Percentiles rank a stretch among this genome's conserved stretches.
phyloP scores from a whole-genome alignment of 371 early-diverging fungal genomes.

The Quaeritorhiza haematococci region DNA sequence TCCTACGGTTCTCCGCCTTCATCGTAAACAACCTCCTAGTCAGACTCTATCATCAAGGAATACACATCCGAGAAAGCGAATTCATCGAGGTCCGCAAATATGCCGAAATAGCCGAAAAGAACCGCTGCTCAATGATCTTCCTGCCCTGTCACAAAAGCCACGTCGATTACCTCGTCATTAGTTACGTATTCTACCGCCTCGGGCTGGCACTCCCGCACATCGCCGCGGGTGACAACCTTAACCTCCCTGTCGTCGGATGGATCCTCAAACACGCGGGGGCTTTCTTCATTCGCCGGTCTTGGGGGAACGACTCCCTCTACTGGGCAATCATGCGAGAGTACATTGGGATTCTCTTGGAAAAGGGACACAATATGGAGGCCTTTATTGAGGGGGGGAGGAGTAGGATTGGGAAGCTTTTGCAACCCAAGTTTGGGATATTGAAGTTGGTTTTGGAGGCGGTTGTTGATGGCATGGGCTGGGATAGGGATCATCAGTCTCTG shows the following conservation, averaged over 20 bases:
- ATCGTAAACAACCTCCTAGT: constrained; percentile 69
- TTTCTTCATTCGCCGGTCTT: constrained; percentile 76
- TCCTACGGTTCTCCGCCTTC: constrained; percentile 66
- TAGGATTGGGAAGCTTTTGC: constrained; percentile 70
- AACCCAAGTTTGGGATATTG: constrained; percentile 78
- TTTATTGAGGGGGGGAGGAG: constrained; percentile 86
- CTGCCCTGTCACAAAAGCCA: constrained; percentile 87
- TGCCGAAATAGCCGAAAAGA: constrained; percentile 61
- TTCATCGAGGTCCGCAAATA: constrained; percentile 64
- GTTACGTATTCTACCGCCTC: constrained; percentile 74
- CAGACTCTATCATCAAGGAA: constrained; percentile 71
- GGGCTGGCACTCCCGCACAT: constrained; percentile 82
- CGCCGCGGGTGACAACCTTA: constrained; percentile 84
- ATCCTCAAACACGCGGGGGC: constrained; percentile 70
- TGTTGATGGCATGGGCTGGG: constrained; percentile 47
- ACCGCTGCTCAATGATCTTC: constrained; percentile 70
- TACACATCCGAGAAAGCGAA: constrained; percentile 78
- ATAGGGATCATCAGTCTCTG: too few species aligned
- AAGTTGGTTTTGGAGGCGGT: constrained; percentile 76
- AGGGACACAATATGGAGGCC: constrained; percentile 76
- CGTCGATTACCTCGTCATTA: constrained; percentile 81
- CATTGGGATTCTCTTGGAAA: constrained; percentile 53
- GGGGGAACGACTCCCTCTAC: constrained; percentile 76
- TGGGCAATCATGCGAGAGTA: constrained; percentile 69
- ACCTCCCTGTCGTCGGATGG: constrained; percentile 72